These are phyloP conservation scores for Tylopilus cervinicoccineus DNA, from an alignment of 768 basidiomycete species.

Conservation along the genomic window DNA sequence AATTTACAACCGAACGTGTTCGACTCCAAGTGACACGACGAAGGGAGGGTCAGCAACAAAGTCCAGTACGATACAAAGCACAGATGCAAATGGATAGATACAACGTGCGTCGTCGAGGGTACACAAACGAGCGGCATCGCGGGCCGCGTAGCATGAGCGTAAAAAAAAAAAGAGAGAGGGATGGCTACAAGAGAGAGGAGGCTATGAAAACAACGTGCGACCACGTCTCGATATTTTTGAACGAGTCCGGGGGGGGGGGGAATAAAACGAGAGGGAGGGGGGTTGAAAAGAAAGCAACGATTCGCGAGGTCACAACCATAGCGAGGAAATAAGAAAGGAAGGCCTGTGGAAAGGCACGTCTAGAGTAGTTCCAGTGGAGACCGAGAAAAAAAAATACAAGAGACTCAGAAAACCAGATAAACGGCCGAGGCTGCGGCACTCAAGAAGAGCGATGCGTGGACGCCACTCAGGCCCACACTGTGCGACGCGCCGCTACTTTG, in stretches of 20 bases:
- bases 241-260: neutral
- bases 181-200: neutral
- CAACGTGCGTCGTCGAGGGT: too few relatives aligned
- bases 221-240: neutral
- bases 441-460: constrained; percentile 2
- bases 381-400: neutral
- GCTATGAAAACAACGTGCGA: neutral
- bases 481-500: constrained; percentile 10
- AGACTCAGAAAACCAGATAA: neutral
- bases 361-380: neutral
- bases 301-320: too few relatives aligned
- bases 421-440: constrained; percentile 2
- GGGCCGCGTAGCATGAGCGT: neutral
- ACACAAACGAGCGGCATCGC: neutral
- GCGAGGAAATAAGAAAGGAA: neutral
- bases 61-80: neutral
- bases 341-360: neutral
- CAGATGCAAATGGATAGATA: neutral
- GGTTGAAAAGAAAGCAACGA: neutral
- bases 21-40: neutral
- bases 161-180: neutral
- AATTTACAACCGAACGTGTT: too few relatives aligned
- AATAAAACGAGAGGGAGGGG: neutral
- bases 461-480: constrained; percentile 4
- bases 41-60: neutral